Percentiles rank a stretch among this genome's conserved stretches.
These are phyloP conservation scores for Phialocephala subalpina DNA, from an alignment of 2,329 filamentous ascomycete genomes.

Conservation along the genomic window DNA sequence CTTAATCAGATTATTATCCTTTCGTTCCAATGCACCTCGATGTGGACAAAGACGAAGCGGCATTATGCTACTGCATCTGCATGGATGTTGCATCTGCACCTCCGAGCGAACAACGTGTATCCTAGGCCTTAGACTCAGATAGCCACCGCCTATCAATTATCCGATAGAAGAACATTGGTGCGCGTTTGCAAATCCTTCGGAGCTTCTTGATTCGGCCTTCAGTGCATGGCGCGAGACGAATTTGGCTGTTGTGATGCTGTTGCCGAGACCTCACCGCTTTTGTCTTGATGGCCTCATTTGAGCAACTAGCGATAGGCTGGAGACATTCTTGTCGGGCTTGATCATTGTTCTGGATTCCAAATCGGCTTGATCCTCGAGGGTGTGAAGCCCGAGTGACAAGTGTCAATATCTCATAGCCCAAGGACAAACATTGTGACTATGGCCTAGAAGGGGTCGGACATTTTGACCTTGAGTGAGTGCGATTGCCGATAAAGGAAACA, in stretches of 20 bases:
- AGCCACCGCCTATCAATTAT: not conserved
- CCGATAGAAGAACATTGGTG: not conserved
- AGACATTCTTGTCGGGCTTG: not conserved
- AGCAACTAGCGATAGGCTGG: not conserved
- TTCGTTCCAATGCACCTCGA: not conserved
- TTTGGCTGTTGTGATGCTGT: not conserved
- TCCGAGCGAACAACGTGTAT: not conserved
- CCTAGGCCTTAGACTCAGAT: not conserved
- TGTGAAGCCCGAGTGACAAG: too few relatives aligned
- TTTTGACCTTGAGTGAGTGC: not conserved
- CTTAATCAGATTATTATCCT: not conserved
- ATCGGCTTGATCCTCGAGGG: too few relatives aligned
- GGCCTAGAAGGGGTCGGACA: not conserved
- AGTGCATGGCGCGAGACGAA: not conserved
- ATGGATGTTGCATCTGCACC: conserved; percentile 9
- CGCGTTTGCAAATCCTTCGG: not conserved
- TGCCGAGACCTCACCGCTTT: conserved; percentile 1
- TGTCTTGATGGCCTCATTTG: not conserved
- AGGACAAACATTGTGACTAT: too few relatives aligned
- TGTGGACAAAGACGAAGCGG: not conserved
- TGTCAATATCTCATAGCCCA: too few relatives aligned
- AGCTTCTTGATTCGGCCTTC: not conserved
- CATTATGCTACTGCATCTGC: conserved; percentile 8
- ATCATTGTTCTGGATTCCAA: not conserved
- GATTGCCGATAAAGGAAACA: not conserved